Evolutionary conservation across 1,284 basidiomycete genomes (phyloP).

Genomic region (Microbotryum saponariae): DNA sequence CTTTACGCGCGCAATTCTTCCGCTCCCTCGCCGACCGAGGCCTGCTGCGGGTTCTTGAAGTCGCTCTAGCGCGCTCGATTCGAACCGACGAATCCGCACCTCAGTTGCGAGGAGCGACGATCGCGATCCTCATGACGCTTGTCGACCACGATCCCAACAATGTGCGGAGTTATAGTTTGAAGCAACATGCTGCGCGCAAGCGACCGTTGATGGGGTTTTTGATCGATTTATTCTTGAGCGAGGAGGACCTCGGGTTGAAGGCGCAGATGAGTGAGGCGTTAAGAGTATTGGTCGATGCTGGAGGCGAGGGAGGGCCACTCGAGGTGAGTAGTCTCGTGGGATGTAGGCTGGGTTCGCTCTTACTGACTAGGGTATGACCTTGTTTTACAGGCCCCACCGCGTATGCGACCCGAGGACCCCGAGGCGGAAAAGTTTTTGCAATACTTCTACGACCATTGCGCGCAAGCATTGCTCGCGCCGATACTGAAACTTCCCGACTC

Average conservation of each 20-base stretch:
- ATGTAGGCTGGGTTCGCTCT: too few species aligned
- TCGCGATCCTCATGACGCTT: constrained; percentile 77
- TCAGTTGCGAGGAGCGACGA: constrained; percentile 65
- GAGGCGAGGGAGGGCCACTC: constrained; percentile 35
- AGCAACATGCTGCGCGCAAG: constrained; percentile 42
- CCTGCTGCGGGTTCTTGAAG: constrained; percentile 81
- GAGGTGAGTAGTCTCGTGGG: constrained; percentile 39
- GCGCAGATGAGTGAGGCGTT: constrained; percentile 86
- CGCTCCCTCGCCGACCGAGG: constrained; percentile 81
- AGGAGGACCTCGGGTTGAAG: constrained; percentile 77
- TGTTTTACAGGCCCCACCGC: constrained; percentile 24
- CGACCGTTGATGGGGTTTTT: constrained; percentile 64
- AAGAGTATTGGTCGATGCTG: constrained; percentile 68
- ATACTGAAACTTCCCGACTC: constrained; percentile 68
- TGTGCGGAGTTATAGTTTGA: constrained; percentile 73
- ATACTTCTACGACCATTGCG: constrained; percentile 77
- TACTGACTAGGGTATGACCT: too few species aligned
- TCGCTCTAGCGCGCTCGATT: constrained; percentile 41
- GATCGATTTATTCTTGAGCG: constrained; percentile 66
- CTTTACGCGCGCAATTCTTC: constrained; percentile 78
- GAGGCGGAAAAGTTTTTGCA: constrained; percentile 78
- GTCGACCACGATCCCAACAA: constrained; percentile 88
- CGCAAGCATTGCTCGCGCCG: constrained; percentile 68
- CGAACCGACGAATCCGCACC: constrained; percentile 41
- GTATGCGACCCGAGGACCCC: constrained; percentile 56